Conservation (phyloP, 1,139 yeast genomes). For the Eremothecium cymbalariae region DNA sequence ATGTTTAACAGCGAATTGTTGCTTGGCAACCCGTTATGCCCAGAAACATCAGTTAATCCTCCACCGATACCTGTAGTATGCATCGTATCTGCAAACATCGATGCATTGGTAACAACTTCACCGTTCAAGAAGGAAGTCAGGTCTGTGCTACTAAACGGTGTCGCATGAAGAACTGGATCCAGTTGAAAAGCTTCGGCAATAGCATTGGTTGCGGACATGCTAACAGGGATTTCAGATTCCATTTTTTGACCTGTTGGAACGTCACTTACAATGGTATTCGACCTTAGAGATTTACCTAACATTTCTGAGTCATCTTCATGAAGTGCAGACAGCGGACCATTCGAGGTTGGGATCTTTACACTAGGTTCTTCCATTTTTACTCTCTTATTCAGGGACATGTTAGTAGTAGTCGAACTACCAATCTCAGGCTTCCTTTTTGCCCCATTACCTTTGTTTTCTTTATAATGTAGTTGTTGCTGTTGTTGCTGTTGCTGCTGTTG, state of each 20-base stretch:
- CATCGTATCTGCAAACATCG: neutral
- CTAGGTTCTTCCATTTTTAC: conserved; percentile 13
- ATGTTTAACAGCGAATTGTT: conserved; percentile 10
- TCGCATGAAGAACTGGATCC: conserved; percentile 22
- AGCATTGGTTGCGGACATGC: conserved; percentile 11
- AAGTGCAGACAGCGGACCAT: conserved; percentile 1
- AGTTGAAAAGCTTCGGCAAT: conserved; percentile 27
- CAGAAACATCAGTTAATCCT: too few relatives aligned
- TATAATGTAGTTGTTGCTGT: neutral
- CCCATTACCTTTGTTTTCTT: too few relatives aligned
- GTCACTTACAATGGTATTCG: conserved; percentile 4
- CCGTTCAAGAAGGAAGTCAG: conserved; percentile 20
- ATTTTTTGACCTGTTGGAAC: conserved; percentile 4
- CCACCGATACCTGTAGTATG: conserved; percentile 2
- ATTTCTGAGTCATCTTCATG: conserved; percentile 6
- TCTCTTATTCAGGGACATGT: conserved; percentile 9
- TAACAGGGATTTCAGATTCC: conserved; percentile 7
- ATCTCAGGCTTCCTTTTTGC: conserved; percentile 6
- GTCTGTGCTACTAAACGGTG: conserved; percentile 24
- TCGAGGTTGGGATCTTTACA: neutral
- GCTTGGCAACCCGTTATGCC: too few relatives aligned
- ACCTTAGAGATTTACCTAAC: neutral
- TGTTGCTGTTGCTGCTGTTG: neutral
- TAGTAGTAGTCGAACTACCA: conserved; percentile 9
- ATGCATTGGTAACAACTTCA: neutral